Percentiles rank a stretch among this genome's conserved stretches.
Conservation (phyloP, 345 rosid species). For the Cardiospermum halicacabum region DNA sequence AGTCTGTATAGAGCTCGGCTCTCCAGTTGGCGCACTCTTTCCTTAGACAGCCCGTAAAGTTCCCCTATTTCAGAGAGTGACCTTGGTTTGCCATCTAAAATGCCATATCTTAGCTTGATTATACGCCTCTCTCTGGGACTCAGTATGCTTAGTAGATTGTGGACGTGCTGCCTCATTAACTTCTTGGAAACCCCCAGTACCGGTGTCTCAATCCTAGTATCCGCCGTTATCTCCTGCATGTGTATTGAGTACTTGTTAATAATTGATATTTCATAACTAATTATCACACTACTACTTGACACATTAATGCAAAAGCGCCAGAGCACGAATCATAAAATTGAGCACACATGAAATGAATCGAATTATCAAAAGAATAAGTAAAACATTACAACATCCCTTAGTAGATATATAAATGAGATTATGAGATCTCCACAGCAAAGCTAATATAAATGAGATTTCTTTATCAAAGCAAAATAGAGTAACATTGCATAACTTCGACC, state of each 20-base stretch:
- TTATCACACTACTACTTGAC: neutral
- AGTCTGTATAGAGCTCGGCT: conserved; percentile 69
- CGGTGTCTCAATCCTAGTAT: conserved; percentile 57
- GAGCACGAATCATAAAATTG: neutral
- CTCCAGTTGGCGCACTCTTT: conserved; percentile 79
- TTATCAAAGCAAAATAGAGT: neutral
- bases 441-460: neutral
- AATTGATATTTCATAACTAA: neutral
- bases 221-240: conserved; percentile 72
- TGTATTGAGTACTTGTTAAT: neutral
- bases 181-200: conserved; percentile 49
- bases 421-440: neutral
- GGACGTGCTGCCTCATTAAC: conserved; percentile 64
- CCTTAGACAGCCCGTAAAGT: conserved; percentile 57
- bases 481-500: neutral
- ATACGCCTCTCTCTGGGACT: conserved; percentile 69
- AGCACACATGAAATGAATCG: neutral
- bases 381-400: no score
- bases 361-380: neutral
- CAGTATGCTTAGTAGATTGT: conserved; percentile 49
- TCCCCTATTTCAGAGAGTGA: conserved; percentile 66
- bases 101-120: conserved; percentile 71
- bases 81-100: conserved; percentile 54
- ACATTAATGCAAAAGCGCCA: neutral
- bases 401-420: no score